Conservation (phyloP, 2,329 filamentous ascomycete species). For the Aspergillus pseudoglaucus region DNA sequence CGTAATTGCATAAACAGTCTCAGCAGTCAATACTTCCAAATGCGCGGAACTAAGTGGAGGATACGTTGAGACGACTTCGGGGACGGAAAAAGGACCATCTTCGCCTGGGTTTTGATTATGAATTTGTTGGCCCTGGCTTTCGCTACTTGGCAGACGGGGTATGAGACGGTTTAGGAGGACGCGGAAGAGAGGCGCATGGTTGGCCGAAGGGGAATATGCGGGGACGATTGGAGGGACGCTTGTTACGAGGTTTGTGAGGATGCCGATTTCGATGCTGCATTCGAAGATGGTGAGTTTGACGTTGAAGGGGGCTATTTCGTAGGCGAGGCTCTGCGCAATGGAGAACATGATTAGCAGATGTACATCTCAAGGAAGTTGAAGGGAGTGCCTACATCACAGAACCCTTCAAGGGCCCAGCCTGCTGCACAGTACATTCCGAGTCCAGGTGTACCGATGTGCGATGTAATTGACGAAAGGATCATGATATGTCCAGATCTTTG, state of each 20-base stretch:
- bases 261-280: conserved; percentile 85
- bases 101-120: conserved; percentile 19
- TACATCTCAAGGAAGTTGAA: not conserved
- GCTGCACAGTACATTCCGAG: conserved; percentile 86
- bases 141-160: conserved; percentile 56
- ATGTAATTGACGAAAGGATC: conserved; percentile 80
- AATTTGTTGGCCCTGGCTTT: conserved; percentile 12
- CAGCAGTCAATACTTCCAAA: conserved; percentile 68
- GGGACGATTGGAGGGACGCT: conserved; percentile 70
- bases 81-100: conserved; percentile 31
- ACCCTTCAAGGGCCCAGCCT: conserved; percentile 91
- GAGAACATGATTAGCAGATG: conserved; percentile 4
- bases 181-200: conserved; percentile 71
- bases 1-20: conserved; percentile 84
- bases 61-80: conserved; percentile 60
- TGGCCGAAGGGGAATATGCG: conserved; percentile 61
- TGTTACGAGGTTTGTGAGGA: conserved; percentile 78
- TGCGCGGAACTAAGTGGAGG: conserved; percentile 63
- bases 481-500: conserved; percentile 86
- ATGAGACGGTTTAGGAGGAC: conserved; percentile 77
- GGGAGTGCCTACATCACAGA: conserved; percentile 63
- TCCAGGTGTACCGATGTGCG: conserved; percentile 86
- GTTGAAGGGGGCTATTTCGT: conserved; percentile 95
- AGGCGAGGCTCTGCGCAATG: conserved; percentile 61
- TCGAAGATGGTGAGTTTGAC: conserved; percentile 94